A percentile compares a stretch with the other conserved stretches of the same genome.
Conservation (phyloP, 2,329 filamentous ascomycete genomes). For the Fusarium pseudonygamai region DNA sequence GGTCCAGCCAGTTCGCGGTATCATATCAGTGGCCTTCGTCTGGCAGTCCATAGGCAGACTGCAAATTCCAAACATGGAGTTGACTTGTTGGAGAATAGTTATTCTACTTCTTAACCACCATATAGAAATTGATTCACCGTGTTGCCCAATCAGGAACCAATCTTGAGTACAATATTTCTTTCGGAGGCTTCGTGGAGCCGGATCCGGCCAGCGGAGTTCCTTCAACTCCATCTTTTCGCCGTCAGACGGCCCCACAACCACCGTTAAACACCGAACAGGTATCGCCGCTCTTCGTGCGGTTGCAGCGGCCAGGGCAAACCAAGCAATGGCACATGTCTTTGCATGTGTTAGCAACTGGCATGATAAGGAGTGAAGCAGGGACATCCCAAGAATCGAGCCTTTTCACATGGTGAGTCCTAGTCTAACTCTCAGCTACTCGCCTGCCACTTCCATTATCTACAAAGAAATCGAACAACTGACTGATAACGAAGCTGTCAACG, state of each 20-base stretch:
- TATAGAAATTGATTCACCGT: neutral
- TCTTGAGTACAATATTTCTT: neutral
- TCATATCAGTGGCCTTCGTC: neutral
- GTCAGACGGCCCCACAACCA: slow-evolving; percentile 21
- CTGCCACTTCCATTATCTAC: neutral
- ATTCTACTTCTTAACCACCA: no score
- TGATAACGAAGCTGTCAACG: neutral
- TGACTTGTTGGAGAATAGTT: neutral
- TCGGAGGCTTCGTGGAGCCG: slow-evolving; percentile 16
- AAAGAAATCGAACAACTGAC: neutral
- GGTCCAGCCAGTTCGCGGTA: neutral
- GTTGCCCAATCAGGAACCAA: neutral
- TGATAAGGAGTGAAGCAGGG: neutral
- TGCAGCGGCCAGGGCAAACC: neutral
- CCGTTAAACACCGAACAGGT: slow-evolving; percentile 2
- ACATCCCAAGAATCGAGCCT: neutral
- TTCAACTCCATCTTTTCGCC: slow-evolving; percentile 27
- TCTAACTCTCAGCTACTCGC: neutral
- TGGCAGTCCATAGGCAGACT: neutral
- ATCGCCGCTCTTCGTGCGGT: slow-evolving; percentile 6
- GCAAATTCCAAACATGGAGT: neutral
- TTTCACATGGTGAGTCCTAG: neutral
- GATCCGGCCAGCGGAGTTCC: slow-evolving; percentile 22
- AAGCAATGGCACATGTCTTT: neutral
- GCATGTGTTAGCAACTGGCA: neutral